Evolutionary conservation across 805 yeast genomes (phyloP).

Genomic region (Cyberlindnera veronae): DNA sequence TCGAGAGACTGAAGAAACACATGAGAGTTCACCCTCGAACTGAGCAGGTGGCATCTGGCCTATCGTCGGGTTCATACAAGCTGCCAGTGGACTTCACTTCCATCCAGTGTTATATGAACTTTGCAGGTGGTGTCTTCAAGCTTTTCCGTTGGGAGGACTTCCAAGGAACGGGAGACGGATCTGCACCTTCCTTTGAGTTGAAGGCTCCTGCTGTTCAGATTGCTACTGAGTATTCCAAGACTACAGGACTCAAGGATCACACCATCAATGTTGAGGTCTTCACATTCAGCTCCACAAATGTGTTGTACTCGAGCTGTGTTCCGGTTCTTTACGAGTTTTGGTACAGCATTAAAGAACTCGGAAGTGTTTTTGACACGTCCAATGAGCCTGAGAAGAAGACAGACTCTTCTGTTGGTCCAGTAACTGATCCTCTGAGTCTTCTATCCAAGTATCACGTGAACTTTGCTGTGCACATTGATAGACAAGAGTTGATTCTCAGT

Average conservation of each 20-base stretch:
- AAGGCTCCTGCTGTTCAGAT: conserved; percentile 74
- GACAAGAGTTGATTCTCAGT: conserved; percentile 73
- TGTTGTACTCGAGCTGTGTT: conserved; percentile 67
- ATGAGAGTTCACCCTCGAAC: conserved; percentile 12
- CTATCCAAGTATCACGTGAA: conserved; percentile 57
- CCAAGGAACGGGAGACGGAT: conserved; percentile 32
- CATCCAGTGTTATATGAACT: conserved; percentile 49
- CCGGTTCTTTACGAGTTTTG: conserved; percentile 68
- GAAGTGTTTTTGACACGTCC: conserved; percentile 31
- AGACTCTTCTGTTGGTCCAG: conserved; percentile 10
- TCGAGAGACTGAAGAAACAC: conserved; percentile 34
- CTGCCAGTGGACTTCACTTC: conserved; percentile 30
- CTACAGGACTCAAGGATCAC: conserved; percentile 39
- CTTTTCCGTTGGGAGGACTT: conserved; percentile 37
- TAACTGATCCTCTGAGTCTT: conserved; percentile 40
- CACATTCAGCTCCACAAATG: conserved; percentile 70
- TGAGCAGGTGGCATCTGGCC: neutral
- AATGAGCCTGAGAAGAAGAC: conserved; percentile 3
- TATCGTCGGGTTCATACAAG: conserved; percentile 9
- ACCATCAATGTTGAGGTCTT: conserved; percentile 47
- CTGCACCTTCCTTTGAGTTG: conserved; percentile 50
- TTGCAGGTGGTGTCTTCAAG: conserved; percentile 67
- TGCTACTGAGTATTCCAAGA: conserved; percentile 49
- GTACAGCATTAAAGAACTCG: conserved; percentile 44
- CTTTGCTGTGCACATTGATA: conserved; percentile 59